Evolutionary conservation across 345 rosid genomes (phyloP), one percentile per base, ranked within the genome.

Genomic region (sweet orange (Citrus sinensis)): DNA sequence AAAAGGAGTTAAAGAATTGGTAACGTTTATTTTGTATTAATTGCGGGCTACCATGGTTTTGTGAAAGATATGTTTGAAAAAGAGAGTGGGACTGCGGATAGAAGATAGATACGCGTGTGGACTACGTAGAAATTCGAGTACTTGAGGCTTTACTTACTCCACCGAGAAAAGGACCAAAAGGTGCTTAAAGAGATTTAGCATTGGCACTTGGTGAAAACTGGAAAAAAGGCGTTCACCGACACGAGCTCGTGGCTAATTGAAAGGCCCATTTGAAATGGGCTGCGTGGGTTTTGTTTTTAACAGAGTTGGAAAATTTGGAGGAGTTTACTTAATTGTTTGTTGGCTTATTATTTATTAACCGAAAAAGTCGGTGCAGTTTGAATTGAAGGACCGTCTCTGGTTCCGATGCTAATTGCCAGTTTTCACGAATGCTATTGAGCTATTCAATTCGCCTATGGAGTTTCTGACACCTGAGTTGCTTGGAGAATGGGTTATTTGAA

Each of bases 181-280:
- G 51, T 3, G 51, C 51, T 13, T 0, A 70, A 30, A 25, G 25
- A 13, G 40, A 17, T 16, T 70, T 46, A 16, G 16, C 9, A 2
- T 1, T 0, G 37, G 56, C 5, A 0, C 24, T 14, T 9, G 73
- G 7, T 4, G 49, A 9, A 25, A 8, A 58, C n/a, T 3, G 49
- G 6, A 25, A 32, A 0, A 37, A 34, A 54, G 39, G 9, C 1
- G 35, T 13, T 13, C 62, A 76, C 77, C 78, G 74, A 81, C 83
- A 76, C 29, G 34, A 70, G 72, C 29, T 46, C 19, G 71, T 70
- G 5, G 66, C 8, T 22, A 25, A 24, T 14, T 32, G 7, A 37
- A 6, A 35, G 66, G 73, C 73, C 79, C 79, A 56, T 67, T 42
- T 56, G 58, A 34, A 22, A 27, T 20, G 78, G 78, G 29, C 61